These are phyloP conservation scores for Penicillium sp. DNA, from an alignment of 2,329 filamentous ascomycete species.

Conservation along the genomic window DNA sequence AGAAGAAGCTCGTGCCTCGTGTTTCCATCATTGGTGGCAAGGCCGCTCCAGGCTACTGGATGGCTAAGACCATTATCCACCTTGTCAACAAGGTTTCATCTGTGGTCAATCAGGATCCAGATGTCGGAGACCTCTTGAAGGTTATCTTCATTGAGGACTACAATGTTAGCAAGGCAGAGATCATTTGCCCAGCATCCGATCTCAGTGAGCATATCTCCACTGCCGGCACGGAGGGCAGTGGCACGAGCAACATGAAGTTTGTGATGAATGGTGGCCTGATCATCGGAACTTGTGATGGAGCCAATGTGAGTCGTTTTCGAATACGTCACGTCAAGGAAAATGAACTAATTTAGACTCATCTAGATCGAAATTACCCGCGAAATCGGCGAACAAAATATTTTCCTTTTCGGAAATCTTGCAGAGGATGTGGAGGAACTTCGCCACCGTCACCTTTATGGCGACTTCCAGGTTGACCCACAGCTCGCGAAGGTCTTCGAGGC, in stretches of 20 bases:
- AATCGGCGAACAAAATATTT: constrained; percentile 95
- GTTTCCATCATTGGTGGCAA: constrained; percentile 98
- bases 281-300: constrained; percentile 96
- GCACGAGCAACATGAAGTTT: constrained; percentile 99
- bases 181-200: constrained; percentile 91
- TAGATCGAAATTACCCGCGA: constrained; percentile 97
- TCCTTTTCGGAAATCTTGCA: constrained; percentile 93
- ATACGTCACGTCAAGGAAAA: neutral
- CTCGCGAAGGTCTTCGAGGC: constrained; percentile 79
- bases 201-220: constrained; percentile 99
- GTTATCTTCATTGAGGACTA: constrained; percentile 98
- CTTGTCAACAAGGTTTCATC: constrained; percentile 88
- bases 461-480: constrained; percentile 73
- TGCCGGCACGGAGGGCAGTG: constrained; percentile 83
- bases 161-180: constrained; percentile 98
- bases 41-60: constrained; percentile 98
- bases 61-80: constrained; percentile 99
- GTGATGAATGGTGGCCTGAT: constrained; percentile 95
- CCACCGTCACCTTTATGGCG: constrained; percentile 81
- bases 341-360: neutral
- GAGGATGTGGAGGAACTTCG: constrained; percentile 97
- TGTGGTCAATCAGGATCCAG: constrained; percentile 88
- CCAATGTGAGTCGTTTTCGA: constrained; percentile 68
- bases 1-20: constrained; percentile 81
- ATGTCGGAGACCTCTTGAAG: constrained; percentile 92